Evolutionary conservation across 352 stramenopile genomes (phyloP).

Genomic region (Globisporangium uncinulatum): DNA sequence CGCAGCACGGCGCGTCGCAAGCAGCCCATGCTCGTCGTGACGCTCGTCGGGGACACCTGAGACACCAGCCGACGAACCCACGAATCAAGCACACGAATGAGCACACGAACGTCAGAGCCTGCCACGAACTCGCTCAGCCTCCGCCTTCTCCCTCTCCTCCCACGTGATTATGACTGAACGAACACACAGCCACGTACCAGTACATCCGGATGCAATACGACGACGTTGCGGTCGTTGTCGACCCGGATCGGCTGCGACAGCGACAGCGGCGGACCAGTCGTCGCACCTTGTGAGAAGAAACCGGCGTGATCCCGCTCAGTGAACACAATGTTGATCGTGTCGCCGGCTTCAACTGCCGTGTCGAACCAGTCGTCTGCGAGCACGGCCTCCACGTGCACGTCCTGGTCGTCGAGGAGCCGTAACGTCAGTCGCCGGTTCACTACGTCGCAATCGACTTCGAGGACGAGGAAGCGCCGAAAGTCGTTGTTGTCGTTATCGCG

Average conservation of each 20-base stretch:
- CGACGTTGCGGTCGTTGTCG: conserved; percentile 50
- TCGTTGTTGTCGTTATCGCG: conserved; percentile 14
- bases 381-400: conserved; percentile 49
- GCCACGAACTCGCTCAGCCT: no score
- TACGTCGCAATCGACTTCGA: conserved; percentile 55
- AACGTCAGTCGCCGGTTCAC: conserved; percentile 47
- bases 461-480: conserved; percentile 55
- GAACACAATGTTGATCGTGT: conserved; percentile 78
- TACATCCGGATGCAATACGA: conserved; percentile 74
- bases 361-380: conserved; percentile 77
- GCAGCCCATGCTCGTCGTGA: conserved; percentile 73
- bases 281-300: conserved; percentile 34
- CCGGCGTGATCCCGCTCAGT: conserved; percentile 37
- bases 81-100: background rate
- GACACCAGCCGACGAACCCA: background rate
- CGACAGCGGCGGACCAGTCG: background rate
- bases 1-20: conserved; percentile 61
- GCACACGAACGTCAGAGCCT: background rate
- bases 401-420: conserved; percentile 59
- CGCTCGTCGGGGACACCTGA: conserved; percentile 74
- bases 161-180: no score
- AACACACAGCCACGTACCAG: conserved; percentile 30
- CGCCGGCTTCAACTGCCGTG: conserved; percentile 55
- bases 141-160: no score
- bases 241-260: conserved; percentile 21